Percentiles rank a stretch among this genome's conserved stretches.
Evolutionary conservation across 768 basidiomycete species (phyloP).

Genomic region (Rhizopogon vulgaris): DNA sequence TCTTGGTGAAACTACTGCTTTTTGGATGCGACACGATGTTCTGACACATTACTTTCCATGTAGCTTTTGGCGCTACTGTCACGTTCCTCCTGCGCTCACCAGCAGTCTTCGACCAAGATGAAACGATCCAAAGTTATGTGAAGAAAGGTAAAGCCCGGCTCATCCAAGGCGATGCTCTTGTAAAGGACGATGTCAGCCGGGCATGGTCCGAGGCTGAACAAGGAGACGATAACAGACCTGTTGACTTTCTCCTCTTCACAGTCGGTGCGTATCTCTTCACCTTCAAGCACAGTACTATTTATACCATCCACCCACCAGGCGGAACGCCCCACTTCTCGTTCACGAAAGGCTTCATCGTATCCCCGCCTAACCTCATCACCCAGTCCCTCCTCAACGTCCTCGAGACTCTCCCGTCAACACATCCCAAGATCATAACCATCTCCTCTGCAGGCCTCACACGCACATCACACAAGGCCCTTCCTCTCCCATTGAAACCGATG

Average conservation of each 20-base stretch:
- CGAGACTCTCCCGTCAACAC: conserved; percentile 41
- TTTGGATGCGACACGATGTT: not conserved
- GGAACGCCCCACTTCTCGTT: conserved; percentile 40
- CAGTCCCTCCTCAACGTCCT: conserved; percentile 50
- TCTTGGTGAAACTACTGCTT: conserved; percentile 30
- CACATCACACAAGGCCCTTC: conserved; percentile 38
- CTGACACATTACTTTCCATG: not conserved
- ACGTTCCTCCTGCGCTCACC: conserved; percentile 57
- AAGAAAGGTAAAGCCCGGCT: conserved; percentile 45
- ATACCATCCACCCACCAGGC: conserved; percentile 28
- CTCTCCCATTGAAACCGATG: conserved; percentile 40
- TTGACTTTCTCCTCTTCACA: conserved; percentile 56
- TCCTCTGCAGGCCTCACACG: conserved; percentile 48
- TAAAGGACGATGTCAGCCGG: conserved; percentile 41
- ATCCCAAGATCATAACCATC: conserved; percentile 48
- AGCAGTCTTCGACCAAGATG: conserved; percentile 47
- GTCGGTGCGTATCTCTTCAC: conserved; percentile 38
- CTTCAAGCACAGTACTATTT: not conserved
- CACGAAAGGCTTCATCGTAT: conserved; percentile 41
- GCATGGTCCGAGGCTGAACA: conserved; percentile 43
- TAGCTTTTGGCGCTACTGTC: conserved; percentile 53
- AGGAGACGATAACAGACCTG: conserved; percentile 21
- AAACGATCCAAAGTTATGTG: conserved; percentile 45
- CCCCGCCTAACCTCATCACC: conserved; percentile 54
- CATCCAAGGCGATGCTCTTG: conserved; percentile 56